These are phyloP conservation scores for Ramularia endophylla DNA, from an alignment of 2,329 filamentous ascomycete genomes.

Conservation along the genomic window DNA sequence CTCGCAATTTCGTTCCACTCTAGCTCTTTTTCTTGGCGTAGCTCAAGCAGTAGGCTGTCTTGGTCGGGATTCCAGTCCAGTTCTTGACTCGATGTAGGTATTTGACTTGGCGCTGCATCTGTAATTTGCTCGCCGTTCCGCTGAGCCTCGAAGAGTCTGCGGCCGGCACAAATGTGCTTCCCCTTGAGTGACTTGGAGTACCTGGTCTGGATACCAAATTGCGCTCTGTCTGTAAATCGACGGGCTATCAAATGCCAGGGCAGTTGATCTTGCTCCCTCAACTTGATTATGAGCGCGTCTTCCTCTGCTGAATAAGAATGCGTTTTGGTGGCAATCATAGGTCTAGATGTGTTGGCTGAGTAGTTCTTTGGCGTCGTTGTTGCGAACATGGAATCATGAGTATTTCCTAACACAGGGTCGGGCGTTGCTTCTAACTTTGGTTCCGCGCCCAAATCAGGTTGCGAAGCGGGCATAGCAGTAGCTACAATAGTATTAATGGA, in stretches of 20 bases:
- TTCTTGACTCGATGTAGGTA: constrained; percentile 4
- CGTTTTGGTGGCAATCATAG: neutral
- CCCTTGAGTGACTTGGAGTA: constrained; percentile 13
- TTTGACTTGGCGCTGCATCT: constrained; percentile 3
- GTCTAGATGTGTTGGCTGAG: constrained; percentile 17
- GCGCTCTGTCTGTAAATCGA: too few species aligned
- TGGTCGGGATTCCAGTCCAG: constrained; percentile 29
- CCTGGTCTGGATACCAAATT: constrained; percentile 14
- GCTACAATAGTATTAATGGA: too few species aligned
- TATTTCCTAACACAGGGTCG: neutral
- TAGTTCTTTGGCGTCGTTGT: constrained; percentile 3
- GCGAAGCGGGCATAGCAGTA: too few species aligned
- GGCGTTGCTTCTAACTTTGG: neutral
- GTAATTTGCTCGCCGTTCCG: constrained; percentile 13
- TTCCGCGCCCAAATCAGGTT: constrained; percentile 1
- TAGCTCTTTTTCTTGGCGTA: constrained; percentile 23
- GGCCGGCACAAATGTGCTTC: constrained; percentile 1
- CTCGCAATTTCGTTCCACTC: constrained; percentile 24
- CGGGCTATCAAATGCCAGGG: constrained; percentile 33
- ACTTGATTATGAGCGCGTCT: constrained; percentile 31
- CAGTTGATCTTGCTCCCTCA: constrained; percentile 35
- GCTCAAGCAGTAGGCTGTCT: constrained; percentile 32
- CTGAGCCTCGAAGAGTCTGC: constrained; percentile 6
- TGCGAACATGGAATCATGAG: too few species aligned
- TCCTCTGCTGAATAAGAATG: constrained; percentile 13